Percentiles rank a stretch among this genome's conserved stretches.
Evolutionary conservation across 2,329 filamentous ascomycete species (phyloP).

Genomic region (Emydomyces testavorans): DNA sequence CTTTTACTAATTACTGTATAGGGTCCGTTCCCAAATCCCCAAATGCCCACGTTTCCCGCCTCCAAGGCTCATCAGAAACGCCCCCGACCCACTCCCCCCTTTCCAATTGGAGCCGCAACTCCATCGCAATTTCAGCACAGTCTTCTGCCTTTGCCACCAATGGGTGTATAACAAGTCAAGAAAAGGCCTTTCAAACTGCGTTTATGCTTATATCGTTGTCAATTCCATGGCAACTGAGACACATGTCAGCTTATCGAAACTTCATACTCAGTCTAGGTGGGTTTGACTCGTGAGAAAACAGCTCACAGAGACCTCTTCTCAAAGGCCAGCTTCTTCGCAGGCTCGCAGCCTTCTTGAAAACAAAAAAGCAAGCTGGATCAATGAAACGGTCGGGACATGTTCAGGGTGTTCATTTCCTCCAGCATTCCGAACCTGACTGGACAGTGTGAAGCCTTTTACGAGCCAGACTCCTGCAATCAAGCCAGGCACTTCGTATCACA

Average conservation of each 20-base stretch:
- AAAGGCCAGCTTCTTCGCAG: not conserved
- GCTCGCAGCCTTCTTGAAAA: not conserved
- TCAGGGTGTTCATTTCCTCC: too few species aligned
- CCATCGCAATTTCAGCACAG: not conserved
- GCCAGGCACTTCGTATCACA: slow-evolving; percentile 7
- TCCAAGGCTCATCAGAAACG: slow-evolving; percentile 1
- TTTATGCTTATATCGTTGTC: not conserved
- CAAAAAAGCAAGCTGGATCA: not conserved
- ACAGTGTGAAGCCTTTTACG: slow-evolving; percentile 1
- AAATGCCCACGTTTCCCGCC: not conserved
- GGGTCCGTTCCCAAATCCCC: not conserved
- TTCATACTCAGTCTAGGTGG: not conserved
- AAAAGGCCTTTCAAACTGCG: not conserved
- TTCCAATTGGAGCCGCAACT: slow-evolving; percentile 1
- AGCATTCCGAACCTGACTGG: not conserved
- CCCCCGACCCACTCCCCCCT: not conserved
- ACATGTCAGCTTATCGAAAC: too few species aligned
- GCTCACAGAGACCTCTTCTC: not conserved
- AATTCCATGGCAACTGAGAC: not conserved
- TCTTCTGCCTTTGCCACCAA: not conserved
- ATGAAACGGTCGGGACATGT: too few species aligned
- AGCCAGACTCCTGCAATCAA: not conserved
- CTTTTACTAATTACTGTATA: too few species aligned
- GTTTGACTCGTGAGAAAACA: not conserved
- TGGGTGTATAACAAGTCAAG: slow-evolving; percentile 5